Percentiles rank a stretch among this genome's conserved stretches.
Conservation (phyloP, 2,329 filamentous ascomycete genomes). For the Verticillium dahliae region DNA sequence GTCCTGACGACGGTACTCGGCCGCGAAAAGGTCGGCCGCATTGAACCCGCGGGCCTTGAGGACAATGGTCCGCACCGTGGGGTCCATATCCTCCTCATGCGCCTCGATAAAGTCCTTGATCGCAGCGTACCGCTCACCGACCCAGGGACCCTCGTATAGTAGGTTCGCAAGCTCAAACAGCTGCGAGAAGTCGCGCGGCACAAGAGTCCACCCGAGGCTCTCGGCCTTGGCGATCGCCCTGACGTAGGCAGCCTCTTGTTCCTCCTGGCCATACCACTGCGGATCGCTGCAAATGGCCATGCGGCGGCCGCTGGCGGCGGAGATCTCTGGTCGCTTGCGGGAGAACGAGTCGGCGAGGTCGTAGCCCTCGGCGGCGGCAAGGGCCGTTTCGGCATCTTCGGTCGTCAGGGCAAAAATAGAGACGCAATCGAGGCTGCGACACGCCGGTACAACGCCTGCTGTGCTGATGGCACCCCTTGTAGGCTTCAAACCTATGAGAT, state of each 20-base stretch:
- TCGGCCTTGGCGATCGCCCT: conserved; percentile 28
- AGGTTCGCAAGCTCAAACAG: conserved; percentile 47
- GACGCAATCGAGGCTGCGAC: conserved; percentile 50
- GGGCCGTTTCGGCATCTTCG: conserved; percentile 40
- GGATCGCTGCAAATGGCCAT: conserved; percentile 34
- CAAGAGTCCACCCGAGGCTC: conserved; percentile 31
- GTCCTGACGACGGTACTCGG: conserved; percentile 26
- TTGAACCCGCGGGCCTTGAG: conserved; percentile 31
- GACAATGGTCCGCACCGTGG: conserved; percentile 26
- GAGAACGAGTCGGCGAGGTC: conserved; percentile 46
- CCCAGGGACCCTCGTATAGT: conserved; percentile 50
- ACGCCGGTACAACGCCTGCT: conserved; percentile 45
- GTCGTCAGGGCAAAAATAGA: conserved; percentile 44
- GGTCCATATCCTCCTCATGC: conserved; percentile 23
- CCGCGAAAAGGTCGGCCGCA: conserved; percentile 38
- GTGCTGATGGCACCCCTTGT: conserved; percentile 46
- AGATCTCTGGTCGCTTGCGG: conserved; percentile 25
- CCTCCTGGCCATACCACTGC: conserved; percentile 23
- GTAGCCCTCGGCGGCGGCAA: conserved; percentile 39
- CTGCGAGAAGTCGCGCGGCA: conserved; percentile 36
- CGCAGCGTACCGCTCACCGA: conserved; percentile 49
- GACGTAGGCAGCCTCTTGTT: conserved; percentile 36
- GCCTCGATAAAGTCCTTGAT: conserved; percentile 38
- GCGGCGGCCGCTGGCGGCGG: neutral
- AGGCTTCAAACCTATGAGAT: conserved; percentile 43